Evolutionary conservation across 257 asterid genomes (phyloP), one percentile per base, ranked within the genome.

Genomic region (Nicotiana obtusifolia): DNA sequence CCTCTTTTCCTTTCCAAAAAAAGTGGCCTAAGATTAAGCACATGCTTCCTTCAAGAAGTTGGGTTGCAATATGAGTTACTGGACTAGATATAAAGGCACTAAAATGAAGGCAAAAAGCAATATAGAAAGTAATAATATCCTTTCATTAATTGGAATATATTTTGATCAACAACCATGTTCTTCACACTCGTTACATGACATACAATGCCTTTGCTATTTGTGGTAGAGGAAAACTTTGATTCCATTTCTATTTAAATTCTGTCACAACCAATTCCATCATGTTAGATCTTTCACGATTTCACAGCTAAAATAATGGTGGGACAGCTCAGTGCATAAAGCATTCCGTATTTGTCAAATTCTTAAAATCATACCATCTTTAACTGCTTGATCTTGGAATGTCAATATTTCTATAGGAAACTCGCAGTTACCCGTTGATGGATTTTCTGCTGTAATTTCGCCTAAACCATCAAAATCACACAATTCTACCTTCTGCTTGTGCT

Each of bases 401-500:
- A 73, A 49, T 73, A 49, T 73, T 44, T 76, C 89, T 28, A 84
- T 2, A 4, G 86, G 89, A 80, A 84, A 87, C 11, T 76, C 80
- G 60, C 88, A 87, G 2, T 82, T 47, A 4, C 44, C 11, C 10
- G 44, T 64, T 19, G 94, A 89, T 2, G 87, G 85, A 64, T 92
- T 86, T 0, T 81, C 28, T 0, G 80, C 16, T 8, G 82, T 87
- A 26, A 92, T 35, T 67, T 4, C 28, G 1, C 88, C 94, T n/a
- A 89, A 53, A 1, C 90, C 89, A 0, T 61, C 41, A 59, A 89
- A 89, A 20, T 77, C 30, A 24, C 97, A 92, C 0, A 83, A 35
- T 1, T 11, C 54, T 4, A 64, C 67, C 0, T 26, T 15, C 49
- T 92, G 95, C 3, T 71, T 81, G 1, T 57, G 68, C 26, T 75